Base-by-base conservation (phyloP, 2,329 filamentous ascomycete genomes). In the Exophiala dermatitidis region DNA sequence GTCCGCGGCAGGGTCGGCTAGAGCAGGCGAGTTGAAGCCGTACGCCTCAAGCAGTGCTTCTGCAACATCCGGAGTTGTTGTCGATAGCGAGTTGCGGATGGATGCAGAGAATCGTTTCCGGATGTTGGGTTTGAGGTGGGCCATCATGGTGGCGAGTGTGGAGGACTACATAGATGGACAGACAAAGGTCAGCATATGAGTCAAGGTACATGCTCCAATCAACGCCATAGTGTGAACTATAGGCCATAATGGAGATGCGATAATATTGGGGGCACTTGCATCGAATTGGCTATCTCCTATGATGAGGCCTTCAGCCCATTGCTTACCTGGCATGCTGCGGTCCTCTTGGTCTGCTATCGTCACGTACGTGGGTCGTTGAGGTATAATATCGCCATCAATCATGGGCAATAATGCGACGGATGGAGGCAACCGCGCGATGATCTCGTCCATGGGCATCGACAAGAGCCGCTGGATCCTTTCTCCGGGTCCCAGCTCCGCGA, bases 211-310 rank as follows among this genome's bases (percentile, higher is more conserved):
- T 19, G 19, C 19, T 19, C 19, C 19, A 19, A 2, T 19, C 19
- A 19, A 19, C 19, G 2, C 19, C 19, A 19, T 19, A 19, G 19
- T 19, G 19, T 19, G 19, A 19, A 19, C 19, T 19, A 19, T 5
- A 29, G 51, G 46, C 43, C 37, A 19, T 26, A 42, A 36, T 12
- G 12, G 12, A 10, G 7, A 5, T 19, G 19, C 12, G 38, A 42
- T 12, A 33, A 5, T 3, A 44, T 32, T 28, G 8, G 36, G 36
- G 37, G 57, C 26, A 64, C 68, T 61, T 64, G 74, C 73, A 65
- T 78, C 75, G 43, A 74, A 68, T 53, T 72, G 67, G 26, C 72
- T 72, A 53, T 77, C 71, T 10, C 76, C 76, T 37, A 78, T 70
- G 54, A 77, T 67, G 7, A 78, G 52, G n/a, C 68, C 66, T 34